Base-by-base conservation (phyloP, 1,284 basidiomycete species). In the Ustilago esculenta region DNA sequence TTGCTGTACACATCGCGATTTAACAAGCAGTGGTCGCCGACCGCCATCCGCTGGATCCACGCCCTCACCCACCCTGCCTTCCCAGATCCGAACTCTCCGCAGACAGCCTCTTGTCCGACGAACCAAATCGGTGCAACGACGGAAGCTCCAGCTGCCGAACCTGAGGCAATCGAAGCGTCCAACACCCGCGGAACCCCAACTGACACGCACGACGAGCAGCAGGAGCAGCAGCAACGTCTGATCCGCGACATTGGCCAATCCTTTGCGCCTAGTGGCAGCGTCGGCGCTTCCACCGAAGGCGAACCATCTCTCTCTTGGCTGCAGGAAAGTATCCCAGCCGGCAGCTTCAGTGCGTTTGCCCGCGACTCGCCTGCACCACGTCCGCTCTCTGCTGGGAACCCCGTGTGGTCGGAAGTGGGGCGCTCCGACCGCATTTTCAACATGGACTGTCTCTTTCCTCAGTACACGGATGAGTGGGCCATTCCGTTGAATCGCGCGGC, bases 391-490 rank as follows among this genome's bases (percentile, higher is more conserved):
- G 37, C 58, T 8, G 20, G 33, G 20, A 60, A 71, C 27, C 70
- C 69, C 3, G 54, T 70, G 1, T 47, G 49, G 36, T 59, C 72
- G 7, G 57, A 63, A 37, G 70, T 79, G 0, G 78, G 77, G 53
- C 67, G 66, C 1, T 77, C 77, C 27, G 72, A 75, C 41, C 42
- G 42, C 21, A 66, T 81, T 44, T 81, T 81, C 69, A 81, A 81
- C 72, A 76, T 81, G 70, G 80, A 81, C 68, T 82, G 76, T 54
- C 71, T 81, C 46, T 76, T 80, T 57, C 66, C 70, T 15, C 77
- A 81, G 60, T 79, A 80, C 58, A 82, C 79, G 17, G 56, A 77
- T 68, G 94, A 98, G 83, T 97, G 93, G 92, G 91, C 93, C 3
- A 86, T 98, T 35, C 92, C 92, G 7, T 89, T 88, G 72, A 85